Percentiles rank a stretch among this genome's conserved stretches.
phyloP scores from a whole-genome alignment of 345 rosid species.

The Mallotus nudiflorus region DNA sequence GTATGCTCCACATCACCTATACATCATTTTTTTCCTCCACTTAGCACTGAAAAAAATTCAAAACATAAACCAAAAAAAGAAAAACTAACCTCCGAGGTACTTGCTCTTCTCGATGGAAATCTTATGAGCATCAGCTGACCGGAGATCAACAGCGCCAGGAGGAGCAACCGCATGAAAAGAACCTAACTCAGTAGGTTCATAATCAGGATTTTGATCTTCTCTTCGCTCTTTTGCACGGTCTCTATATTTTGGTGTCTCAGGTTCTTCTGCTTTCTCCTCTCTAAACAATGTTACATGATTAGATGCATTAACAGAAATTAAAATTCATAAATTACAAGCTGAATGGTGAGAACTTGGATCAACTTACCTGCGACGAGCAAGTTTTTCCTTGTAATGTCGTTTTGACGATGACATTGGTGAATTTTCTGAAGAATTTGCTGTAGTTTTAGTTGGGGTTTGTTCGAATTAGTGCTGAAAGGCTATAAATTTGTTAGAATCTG shows the following conservation, averaged over 20 bases:
- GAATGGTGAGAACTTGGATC: neutral
- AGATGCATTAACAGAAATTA: neutral
- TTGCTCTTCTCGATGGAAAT: constrained; percentile 96
- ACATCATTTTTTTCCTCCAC: constrained; percentile 6
- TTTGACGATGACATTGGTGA: constrained; percentile 62
- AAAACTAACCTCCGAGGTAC: constrained; percentile 91
- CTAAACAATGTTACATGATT: constrained; percentile 33
- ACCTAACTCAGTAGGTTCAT: constrained; percentile 76
- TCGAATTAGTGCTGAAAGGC: neutral
- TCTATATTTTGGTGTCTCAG: constrained; percentile 73
- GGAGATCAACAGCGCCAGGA: constrained; percentile 77
- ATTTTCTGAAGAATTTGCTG: neutral
- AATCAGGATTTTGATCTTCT: constrained; percentile 97
- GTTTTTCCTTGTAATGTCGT: constrained; percentile 74
- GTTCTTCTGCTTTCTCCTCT: constrained; percentile 88
- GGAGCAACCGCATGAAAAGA: constrained; percentile 98
- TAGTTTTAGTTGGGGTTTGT: neutral
- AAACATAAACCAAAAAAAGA: neutral
- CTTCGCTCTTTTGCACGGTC: constrained; percentile 97
- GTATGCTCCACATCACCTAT: constrained; percentile 96
- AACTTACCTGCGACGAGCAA: constrained; percentile 78
- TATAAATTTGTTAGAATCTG: neutral
- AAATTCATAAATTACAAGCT: neutral
- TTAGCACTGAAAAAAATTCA: neutral
- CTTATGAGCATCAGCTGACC: constrained; percentile 75